Evolutionary conservation across 2,329 filamentous ascomycete genomes (phyloP).

Genomic region (Hypoxylon rubiginosum): DNA sequence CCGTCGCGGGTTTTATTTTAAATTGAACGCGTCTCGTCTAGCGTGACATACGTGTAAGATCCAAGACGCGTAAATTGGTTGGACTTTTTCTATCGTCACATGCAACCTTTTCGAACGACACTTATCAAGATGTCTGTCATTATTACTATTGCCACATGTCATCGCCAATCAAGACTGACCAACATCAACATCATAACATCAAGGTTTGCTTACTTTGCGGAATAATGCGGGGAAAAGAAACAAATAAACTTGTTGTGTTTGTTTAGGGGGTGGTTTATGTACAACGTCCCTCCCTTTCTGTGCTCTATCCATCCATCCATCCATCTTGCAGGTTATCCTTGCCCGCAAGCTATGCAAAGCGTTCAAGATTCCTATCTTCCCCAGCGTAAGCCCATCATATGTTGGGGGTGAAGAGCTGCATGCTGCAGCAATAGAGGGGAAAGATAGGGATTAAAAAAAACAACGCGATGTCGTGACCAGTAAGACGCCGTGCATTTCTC

Average conservation of each 20-base stretch:
- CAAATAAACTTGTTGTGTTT: background rate
- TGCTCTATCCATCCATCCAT: too few relatives aligned
- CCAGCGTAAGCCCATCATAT: constrained; percentile 2
- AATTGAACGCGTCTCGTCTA: constrained; percentile 14
- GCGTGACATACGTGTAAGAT: constrained; percentile 1
- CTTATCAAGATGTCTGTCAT: background rate
- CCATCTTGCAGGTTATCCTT: background rate
- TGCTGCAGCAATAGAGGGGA: constrained; percentile 9
- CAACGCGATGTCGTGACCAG: constrained; percentile 19
- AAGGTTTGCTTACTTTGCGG: background rate
- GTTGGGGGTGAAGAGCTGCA: constrained; percentile 2
- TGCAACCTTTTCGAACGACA: constrained; percentile 1
- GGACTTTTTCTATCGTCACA: constrained; percentile 4
- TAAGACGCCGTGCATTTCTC: constrained; percentile 34
- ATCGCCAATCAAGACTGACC: background rate
- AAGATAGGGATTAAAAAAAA: background rate
- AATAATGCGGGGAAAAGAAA: background rate
- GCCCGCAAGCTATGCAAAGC: background rate
- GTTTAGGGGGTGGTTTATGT: background rate
- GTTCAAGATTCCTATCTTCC: background rate
- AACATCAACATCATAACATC: background rate
- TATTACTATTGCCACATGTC: background rate
- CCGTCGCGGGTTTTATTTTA: constrained; percentile 14
- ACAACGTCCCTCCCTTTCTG: too few relatives aligned
- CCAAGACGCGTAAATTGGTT: background rate